Conservation (phyloP, 2,329 filamentous ascomycete species). For the Cordyceps farinosa region DNA sequence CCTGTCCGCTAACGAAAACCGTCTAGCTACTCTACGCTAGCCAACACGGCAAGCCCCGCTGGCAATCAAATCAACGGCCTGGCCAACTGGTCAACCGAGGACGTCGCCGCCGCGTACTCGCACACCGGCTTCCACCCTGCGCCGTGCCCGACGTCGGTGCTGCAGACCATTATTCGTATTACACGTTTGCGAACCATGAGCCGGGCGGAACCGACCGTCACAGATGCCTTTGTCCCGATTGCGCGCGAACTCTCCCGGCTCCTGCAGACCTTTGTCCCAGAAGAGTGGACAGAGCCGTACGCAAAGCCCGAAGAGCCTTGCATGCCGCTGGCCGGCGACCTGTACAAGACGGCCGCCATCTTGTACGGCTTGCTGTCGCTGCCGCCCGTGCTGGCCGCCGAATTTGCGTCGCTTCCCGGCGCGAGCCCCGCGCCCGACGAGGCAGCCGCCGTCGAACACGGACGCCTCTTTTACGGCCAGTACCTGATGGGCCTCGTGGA, state of each 20-base stretch:
- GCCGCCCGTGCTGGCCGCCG: conserved; percentile 2
- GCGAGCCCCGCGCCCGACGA: not conserved
- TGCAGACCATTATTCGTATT: conserved; percentile 14
- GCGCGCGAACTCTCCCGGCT: conserved; percentile 4
- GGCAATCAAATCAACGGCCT: conserved; percentile 11
- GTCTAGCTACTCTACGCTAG: conserved; percentile 2
- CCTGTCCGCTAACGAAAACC: not conserved
- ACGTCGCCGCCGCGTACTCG: conserved; percentile 12
- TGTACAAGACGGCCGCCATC: conserved; percentile 8
- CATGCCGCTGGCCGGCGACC: conserved; percentile 2
- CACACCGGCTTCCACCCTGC: conserved; percentile 14
- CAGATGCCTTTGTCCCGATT: conserved; percentile 1
- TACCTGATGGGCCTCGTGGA: not conserved
- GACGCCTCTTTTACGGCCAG: not conserved
- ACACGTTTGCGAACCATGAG: conserved; percentile 11
- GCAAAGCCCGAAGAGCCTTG: conserved; percentile 8
- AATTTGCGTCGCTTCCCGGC: not conserved
- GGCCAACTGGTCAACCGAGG: conserved; percentile 9
- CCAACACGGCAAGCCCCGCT: conserved; percentile 12
- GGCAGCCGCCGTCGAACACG: not conserved
- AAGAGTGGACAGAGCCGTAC: conserved; percentile 11
- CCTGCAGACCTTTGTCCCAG: not conserved
- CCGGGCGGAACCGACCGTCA: conserved; percentile 4
- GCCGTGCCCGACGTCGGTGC: conserved; percentile 11
- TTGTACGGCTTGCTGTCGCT: conserved; percentile 4